Evolutionary conservation across 176 grass and related monocot species (phyloP), one percentile per base, ranked within the genome.

Genomic region (Alopecurus myosuroides): DNA sequence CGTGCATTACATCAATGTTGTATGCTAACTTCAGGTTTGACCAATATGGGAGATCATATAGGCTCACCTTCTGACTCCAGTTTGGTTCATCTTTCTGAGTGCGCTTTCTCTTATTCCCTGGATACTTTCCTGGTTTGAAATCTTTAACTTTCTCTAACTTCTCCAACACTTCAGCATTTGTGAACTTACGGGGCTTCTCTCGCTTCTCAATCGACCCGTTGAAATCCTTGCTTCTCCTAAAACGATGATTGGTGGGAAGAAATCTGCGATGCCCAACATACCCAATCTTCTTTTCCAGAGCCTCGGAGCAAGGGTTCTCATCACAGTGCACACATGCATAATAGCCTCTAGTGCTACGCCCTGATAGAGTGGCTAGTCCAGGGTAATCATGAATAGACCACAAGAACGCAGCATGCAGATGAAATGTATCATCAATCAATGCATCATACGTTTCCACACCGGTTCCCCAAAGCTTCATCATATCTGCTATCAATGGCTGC

Each of bases 11-110:
- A 69, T 86, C 84, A 25, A 86, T 48, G 46, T 86, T 86, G 45
- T 86, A 76, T 22, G 25, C 36, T 14, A 86, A 50, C 25, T 78
- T 78, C 22, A 79, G 28, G 8, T 30, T 66, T 29, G 50, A 29
- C 84, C 74, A 86, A 41, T 79, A 86, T 29, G 74, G 84, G 29
- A 78, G 46, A 45, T 86, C 74, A 65, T 55, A 86, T 11, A 86
- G 55, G 15, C 76, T 78, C 36, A 76, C 78, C 42, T 70, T 87
- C 15, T 72, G 79, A 11, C 76, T 87, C 63, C 63, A 66, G 17
- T 35, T 66, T 66, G 63, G 63, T 9, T 66, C 15, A 31, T 31
- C 31, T 66, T 66, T 66, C 15, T 66, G 13, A 10, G 63, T 33
- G 63, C 3, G 63, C 31, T 66, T 66, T 33, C 30, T 35, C 61